Base-by-base conservation (phyloP, 345 rosid species). In the Sisymbrium altissimum region DNA sequence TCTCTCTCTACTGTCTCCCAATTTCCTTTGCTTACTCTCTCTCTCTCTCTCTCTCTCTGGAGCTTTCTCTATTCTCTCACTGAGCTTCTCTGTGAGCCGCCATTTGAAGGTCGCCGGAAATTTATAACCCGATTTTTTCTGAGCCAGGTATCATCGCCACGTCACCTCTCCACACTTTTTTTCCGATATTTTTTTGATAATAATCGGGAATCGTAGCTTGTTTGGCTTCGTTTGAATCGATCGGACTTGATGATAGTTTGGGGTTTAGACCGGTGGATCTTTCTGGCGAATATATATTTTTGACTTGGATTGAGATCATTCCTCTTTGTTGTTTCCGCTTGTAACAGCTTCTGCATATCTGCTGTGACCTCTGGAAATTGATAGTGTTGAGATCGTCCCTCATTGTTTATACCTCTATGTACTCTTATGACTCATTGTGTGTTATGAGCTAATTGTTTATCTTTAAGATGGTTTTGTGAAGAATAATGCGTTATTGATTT, bases 251-350 rank as follows among this genome's bases (percentile, higher is more conserved):
- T 55, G 54, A 17, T 23, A 5, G 46, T n/a, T n/a, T n/a, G n/a
- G n/a, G n/a, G 48, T 66, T 78, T 70, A 66, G 62, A 30, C 30
- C 38, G 43, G 21, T 70, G 71, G 85, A 84, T 87, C 82, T 81
- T 74, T 46, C 8, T 44, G 57, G 29, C 23, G 41, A 58, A 48
- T 76, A n/a, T 61, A 73, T 32, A 43, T 2, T 56, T 27, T 60
- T 48, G 55, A 32, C 75, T 68, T 18, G 13, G 65, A 62, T 62
- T 75, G 14, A 61, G 57, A 17, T 68, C 27, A 9, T 11, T 18
- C 27, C 18, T 60, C 73, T 38, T 72, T 67, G 70, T 54, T 53
- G 63, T 64, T 73, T 73, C 62, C 65, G 66, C 77, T 72, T 41
- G 25, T 53, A 36, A 15, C 25, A 48, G 12, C 9, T 68, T 35